Evolutionary conservation across 2,329 filamentous ascomycete genomes (phyloP).

Genomic region (Nigrospora sphaerica): DNA sequence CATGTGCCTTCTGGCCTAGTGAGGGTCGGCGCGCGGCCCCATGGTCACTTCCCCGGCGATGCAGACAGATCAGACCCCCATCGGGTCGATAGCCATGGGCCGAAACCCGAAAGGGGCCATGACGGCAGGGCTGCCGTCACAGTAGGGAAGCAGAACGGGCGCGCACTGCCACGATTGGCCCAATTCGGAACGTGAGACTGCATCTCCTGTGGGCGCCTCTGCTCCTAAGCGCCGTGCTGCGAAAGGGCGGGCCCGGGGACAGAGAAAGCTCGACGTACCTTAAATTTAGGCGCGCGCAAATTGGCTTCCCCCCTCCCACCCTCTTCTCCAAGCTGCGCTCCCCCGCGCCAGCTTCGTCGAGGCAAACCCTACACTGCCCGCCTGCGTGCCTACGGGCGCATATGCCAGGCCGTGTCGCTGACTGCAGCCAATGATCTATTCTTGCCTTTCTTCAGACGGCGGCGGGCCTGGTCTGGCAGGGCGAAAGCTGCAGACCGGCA

Average conservation of each 20-base stretch:
- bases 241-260: not conserved
- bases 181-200: constrained; percentile 1
- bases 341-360: too few relatives aligned
- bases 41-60: too few relatives aligned
- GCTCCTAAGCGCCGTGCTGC: not conserved
- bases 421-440: constrained; percentile 1
- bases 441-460: not conserved
- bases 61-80: too few relatives aligned
- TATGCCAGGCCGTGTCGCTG: not conserved
- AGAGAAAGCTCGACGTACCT: not conserved
- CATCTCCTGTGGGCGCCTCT: not conserved
- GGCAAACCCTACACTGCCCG: not conserved
- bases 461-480: too few relatives aligned
- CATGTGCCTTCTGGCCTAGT: too few relatives aligned
- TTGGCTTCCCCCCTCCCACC: not conserved
- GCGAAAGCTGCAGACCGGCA: too few relatives aligned
- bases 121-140: not conserved
- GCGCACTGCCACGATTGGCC: constrained; percentile 6
- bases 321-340: too few relatives aligned
- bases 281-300: constrained; percentile 6
- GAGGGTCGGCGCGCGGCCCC: too few relatives aligned
- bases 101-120: not conserved
- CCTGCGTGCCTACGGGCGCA: not conserved
- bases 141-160: not conserved
- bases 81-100: too few relatives aligned